Evolutionary conservation across 169 alveolate species (phyloP).

Genomic region (Pseudocohnilembus persalinus): DNA sequence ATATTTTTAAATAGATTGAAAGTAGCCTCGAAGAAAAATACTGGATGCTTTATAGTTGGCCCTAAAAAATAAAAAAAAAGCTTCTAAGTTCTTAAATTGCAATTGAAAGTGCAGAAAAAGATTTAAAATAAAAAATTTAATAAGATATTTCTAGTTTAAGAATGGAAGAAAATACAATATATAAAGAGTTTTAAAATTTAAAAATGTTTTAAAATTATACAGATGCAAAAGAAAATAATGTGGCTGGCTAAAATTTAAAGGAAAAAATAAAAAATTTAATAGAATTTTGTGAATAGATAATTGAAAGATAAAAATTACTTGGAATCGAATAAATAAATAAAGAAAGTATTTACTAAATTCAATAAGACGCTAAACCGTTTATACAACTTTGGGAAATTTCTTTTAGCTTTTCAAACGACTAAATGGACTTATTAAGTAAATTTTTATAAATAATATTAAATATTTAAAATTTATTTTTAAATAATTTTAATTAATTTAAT

Average conservation of each 20-base stretch:
- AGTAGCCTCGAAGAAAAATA: not conserved
- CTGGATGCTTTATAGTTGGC: not conserved
- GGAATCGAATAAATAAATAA: not conserved
- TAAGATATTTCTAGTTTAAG: not conserved
- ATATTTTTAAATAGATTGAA: not conserved
- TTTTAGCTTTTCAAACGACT: constrained; percentile 1
- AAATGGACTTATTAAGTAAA: constrained; percentile 5
- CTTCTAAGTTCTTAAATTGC: not conserved
- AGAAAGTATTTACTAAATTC: not conserved
- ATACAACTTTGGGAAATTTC: constrained; percentile 17
- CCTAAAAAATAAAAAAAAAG: not conserved
- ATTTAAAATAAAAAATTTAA: no score
- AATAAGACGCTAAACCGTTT: constrained; percentile 4
- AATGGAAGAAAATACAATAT: not conserved
- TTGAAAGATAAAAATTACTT: constrained; percentile 3
- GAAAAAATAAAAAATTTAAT: not conserved
- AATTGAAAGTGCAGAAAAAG: not conserved
- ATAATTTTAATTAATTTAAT: no score
- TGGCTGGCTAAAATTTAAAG: not conserved
- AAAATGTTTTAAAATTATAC: not conserved
- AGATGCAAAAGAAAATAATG: not conserved
- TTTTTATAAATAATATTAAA: not conserved
- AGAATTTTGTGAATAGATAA: not conserved
- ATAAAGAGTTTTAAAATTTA: not conserved
- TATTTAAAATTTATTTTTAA: no score